phyloP scores from a whole-genome alignment of 1,139 yeast genomes.

The Spencermartinsiella ligniputridi region DNA sequence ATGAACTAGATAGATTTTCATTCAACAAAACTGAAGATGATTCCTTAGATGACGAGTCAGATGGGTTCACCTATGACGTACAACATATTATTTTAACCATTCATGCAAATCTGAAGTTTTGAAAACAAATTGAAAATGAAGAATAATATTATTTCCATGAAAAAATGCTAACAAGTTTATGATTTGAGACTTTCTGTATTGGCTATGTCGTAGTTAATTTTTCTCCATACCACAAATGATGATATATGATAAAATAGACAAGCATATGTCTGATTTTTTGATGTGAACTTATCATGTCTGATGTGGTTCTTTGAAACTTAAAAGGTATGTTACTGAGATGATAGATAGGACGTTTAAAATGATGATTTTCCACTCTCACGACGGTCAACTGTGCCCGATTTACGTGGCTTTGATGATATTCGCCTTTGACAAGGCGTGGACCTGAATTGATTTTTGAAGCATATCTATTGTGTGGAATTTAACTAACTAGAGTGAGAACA shows the following conservation, averaged over 20 bases:
- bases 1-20: not conserved
- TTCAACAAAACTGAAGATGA: conserved; percentile 66
- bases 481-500: no score
- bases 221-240: conserved; percentile 43
- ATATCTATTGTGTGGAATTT: no score
- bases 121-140: no score
- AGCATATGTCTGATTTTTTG: conserved; percentile 97
- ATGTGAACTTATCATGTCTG: conserved; percentile 48
- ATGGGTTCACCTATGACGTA: conserved; percentile 91
- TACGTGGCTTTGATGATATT: conserved; percentile 85
- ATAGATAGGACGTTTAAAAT: no score
- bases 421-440: conserved; percentile 99
- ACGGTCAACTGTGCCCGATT: conserved; percentile 98
- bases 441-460: no score
- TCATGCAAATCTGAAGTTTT: conserved; percentile 58
- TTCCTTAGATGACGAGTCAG: conserved; percentile 98
- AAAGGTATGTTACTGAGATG: conserved; percentile 7
- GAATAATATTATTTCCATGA: conserved; percentile 6
- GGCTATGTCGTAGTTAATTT: not conserved
- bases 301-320: conserved; percentile 30
- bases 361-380: conserved; percentile 80
- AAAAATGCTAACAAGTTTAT: conserved; percentile 6
- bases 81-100: conserved; percentile 73
- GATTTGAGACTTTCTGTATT: not conserved
- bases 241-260: conserved; percentile 65